Percentiles rank a stretch among this genome's conserved stretches.
phyloP scores from a whole-genome alignment of 2,329 filamentous ascomycete genomes.

The Myriosclerotinia duriaeana region DNA sequence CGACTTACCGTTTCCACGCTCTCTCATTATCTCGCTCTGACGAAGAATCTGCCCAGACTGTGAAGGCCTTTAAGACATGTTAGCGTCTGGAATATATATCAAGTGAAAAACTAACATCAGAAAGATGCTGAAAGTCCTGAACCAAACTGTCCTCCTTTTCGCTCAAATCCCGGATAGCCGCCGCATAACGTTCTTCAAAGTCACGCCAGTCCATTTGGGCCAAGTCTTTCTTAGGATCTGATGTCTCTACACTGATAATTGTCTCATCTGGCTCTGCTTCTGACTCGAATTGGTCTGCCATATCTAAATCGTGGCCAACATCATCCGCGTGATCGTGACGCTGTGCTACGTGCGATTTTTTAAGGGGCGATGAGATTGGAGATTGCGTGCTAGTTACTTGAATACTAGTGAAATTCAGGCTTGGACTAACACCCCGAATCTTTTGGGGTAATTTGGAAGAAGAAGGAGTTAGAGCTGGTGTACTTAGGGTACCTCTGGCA shows the following conservation, averaged over 20 bases:
- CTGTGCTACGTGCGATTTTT: constrained; percentile 12
- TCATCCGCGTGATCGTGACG: constrained; percentile 10
- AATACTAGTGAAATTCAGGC: not conserved
- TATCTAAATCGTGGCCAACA: not conserved
- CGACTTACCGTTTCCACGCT: constrained; percentile 67
- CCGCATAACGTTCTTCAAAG: constrained; percentile 67
- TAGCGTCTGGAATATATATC: not conserved
- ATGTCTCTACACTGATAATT: constrained; percentile 1
- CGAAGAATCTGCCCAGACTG: constrained; percentile 73
- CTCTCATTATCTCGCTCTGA: constrained; percentile 72
- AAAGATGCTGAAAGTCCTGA: constrained; percentile 64
- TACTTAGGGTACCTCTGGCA: constrained; percentile 5
- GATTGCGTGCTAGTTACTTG: constrained; percentile 20
- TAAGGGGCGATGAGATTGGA: constrained; percentile 15
- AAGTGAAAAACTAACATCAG: constrained; percentile 44
- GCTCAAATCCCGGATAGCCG: constrained; percentile 62
- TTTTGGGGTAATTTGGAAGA: constrained; percentile 22
- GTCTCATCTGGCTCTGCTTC: constrained; percentile 1
- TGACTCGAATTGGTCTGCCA: not conserved
- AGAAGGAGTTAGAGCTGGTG: constrained; percentile 15
- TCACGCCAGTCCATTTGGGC: constrained; percentile 69
- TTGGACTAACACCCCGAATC: constrained; percentile 14
- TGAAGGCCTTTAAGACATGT: constrained; percentile 64
- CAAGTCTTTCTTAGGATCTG: constrained; percentile 7
- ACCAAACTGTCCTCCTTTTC: constrained; percentile 64